Evolutionary conservation across 768 basidiomycete species (phyloP), one percentile per base, ranked within the genome.

Genomic region (Naganishia onofrii): DNA sequence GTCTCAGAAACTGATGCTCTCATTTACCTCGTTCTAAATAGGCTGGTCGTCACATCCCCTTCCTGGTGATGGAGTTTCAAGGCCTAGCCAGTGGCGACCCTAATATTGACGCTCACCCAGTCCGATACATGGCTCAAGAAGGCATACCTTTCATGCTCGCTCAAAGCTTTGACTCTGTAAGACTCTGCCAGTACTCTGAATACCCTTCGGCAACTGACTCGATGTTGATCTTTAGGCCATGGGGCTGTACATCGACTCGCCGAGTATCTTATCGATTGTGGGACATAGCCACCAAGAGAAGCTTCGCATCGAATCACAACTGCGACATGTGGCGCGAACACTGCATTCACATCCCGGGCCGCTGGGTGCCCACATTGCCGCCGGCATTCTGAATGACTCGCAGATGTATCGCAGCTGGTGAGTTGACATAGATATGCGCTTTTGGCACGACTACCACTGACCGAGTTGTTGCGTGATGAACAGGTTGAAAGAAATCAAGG

Each of bases 381-480:
- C 76, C 58, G 64, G 74, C 26, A 94, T 99, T 73, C 84, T 99
- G 55, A 87, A 87, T 69, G 86, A 89, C 76, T 77, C 84, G 15
- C 85, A 85, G 64, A 85, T 98, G 58, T 92, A 94, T 81, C 75
- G 84, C 46, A 88, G 94, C 78, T 99, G 96, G 96, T 90, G 89
- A 68, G 79, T 77, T 2, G 48, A 44, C 19, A 71, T 26, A 46
- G 23, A 38, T 26, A 12, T 54, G 21, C 19, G 9, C 9, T 15
- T n/a, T 0, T n/a, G n/a, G 23, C 31, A n/a, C 23, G 29, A 65
- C 1, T 44, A 34, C 36, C 5, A 32, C 58, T 70, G 63, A 70
- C 55, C 1, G 19, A 26, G 34, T 12, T 23, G 12, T 44, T 34
- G 12, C 10, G 36, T 6, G 36, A n/a, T 38, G 19, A 26, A 10